These are phyloP conservation scores for Hypoxylon intermedium DNA, from an alignment of 495 filamentous ascomycete genomes.

Conservation along the genomic window DNA sequence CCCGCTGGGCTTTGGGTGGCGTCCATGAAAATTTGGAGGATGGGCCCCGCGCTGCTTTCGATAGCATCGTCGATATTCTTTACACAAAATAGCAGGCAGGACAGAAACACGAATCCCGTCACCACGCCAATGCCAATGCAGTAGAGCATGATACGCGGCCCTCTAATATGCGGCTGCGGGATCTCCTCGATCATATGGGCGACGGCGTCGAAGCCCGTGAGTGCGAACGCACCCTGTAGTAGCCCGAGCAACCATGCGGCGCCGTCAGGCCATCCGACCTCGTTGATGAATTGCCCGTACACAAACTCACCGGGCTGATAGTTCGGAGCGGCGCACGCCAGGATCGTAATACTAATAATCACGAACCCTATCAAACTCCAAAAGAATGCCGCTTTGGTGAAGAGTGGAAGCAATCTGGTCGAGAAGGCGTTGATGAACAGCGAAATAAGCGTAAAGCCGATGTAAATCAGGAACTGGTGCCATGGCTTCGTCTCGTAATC, in stretches of 20 bases:
- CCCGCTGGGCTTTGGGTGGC: slow-evolving; percentile 70
- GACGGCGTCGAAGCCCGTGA: slow-evolving; percentile 62
- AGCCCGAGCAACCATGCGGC: slow-evolving; percentile 61
- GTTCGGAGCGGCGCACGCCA: slow-evolving; percentile 66
- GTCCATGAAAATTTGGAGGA: slow-evolving; percentile 74
- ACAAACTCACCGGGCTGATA: slow-evolving; percentile 68
- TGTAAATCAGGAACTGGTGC: slow-evolving; percentile 81
- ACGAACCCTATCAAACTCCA: slow-evolving; percentile 73
- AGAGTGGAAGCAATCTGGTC: slow-evolving; percentile 65
- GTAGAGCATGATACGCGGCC: slow-evolving; percentile 75
- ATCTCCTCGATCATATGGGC: slow-evolving; percentile 71
- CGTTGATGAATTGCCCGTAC: slow-evolving; percentile 51
- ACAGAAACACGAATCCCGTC: slow-evolving; percentile 60
- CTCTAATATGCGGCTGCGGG: slow-evolving; percentile 68
- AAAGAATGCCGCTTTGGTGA: slow-evolving; percentile 68
- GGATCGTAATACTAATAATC: slow-evolving; percentile 71
- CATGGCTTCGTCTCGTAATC: slow-evolving; percentile 63
- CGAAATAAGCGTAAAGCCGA: slow-evolving; percentile 66
- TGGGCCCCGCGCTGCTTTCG: slow-evolving; percentile 64
- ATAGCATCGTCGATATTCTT: slow-evolving; percentile 64
- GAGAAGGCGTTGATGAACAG: slow-evolving; percentile 73
- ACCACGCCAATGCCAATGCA: slow-evolving; percentile 72
- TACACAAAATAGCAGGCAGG: slow-evolving; percentile 66
- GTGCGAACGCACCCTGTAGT: slow-evolving; percentile 61
- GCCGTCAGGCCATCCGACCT: slow-evolving; percentile 63